phyloP scores from a whole-genome alignment of 345 rosid genomes.

The Eucalyptus sp. region DNA sequence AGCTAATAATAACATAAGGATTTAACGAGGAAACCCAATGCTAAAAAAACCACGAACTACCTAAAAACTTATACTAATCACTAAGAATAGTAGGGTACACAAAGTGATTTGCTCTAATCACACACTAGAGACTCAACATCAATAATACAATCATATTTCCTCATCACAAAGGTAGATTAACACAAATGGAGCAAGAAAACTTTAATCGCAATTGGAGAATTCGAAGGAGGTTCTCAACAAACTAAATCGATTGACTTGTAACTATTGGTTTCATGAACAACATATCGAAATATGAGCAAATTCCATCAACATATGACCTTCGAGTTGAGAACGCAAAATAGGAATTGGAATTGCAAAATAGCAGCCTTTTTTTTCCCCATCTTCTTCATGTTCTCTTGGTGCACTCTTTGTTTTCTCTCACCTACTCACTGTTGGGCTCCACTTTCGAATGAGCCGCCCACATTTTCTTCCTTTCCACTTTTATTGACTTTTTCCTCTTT shows the following conservation, averaged over 20 bases:
- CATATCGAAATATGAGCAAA: neutral
- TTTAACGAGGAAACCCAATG: neutral
- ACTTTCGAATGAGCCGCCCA: neutral
- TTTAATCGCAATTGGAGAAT: neutral
- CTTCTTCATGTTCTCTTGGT: neutral
- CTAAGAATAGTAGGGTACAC: neutral
- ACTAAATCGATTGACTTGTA: too few relatives aligned
- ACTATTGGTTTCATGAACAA: neutral
- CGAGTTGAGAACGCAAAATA: rapidly evolving
- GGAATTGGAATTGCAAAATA: too few relatives aligned
- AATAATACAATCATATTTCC: too few relatives aligned
- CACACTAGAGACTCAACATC: neutral
- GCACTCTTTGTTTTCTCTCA: neutral
- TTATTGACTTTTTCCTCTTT: neutral
- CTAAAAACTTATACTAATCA: neutral
- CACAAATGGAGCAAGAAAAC: neutral
- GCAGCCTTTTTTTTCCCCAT: neutral
- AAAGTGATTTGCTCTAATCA: neutral
- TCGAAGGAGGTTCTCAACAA: rapidly evolving
- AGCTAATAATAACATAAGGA: neutral
- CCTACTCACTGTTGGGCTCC: neutral
- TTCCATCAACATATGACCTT: neutral
- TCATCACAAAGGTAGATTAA: neutral
- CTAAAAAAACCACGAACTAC: rapidly evolving
- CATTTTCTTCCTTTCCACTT: neutral